These are phyloP conservation scores for Iberis amara DNA, from an alignment of 441 rosid genomes.

Conservation along the genomic window DNA sequence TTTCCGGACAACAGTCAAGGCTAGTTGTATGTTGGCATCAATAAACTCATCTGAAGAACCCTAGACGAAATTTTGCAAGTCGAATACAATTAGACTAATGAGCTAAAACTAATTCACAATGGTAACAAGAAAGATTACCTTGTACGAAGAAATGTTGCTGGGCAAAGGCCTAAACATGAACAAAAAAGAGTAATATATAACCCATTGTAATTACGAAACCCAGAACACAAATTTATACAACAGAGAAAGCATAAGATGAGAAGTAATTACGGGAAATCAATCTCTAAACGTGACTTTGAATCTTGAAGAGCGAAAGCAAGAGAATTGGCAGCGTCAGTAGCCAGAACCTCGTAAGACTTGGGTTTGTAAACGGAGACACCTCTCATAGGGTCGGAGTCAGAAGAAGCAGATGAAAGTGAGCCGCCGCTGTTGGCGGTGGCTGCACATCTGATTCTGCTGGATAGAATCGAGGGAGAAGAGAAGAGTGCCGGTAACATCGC, in stretches of 20 bases:
- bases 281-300: conserved; percentile 70
- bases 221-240: neutral
- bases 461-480: conserved; percentile 22
- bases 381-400: conserved; percentile 37
- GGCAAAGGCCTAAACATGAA: conserved; percentile 73
- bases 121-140: conserved; percentile 37
- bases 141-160: conserved; percentile 77
- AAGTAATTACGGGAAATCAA: conserved; percentile 72
- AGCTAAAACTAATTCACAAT: neutral
- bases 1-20: conserved; percentile 66
- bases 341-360: conserved; percentile 77
- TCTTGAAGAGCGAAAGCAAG: conserved; percentile 70
- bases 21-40: conserved; percentile 89
- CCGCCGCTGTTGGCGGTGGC: conserved; percentile 19
- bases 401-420: conserved; percentile 31
- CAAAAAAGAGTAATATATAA: neutral
- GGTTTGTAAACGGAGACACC: conserved; percentile 86
- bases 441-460: conserved; percentile 21
- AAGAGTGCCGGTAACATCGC: conserved; percentile 35
- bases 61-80: conserved; percentile 47
- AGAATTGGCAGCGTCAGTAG: conserved; percentile 68
- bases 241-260: neutral
- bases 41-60: conserved; percentile 94
- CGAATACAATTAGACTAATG: conserved; percentile 25
- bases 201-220: neutral